Conservation (phyloP, 2,329 filamentous ascomycete genomes). For the Daldinia sp. region DNA sequence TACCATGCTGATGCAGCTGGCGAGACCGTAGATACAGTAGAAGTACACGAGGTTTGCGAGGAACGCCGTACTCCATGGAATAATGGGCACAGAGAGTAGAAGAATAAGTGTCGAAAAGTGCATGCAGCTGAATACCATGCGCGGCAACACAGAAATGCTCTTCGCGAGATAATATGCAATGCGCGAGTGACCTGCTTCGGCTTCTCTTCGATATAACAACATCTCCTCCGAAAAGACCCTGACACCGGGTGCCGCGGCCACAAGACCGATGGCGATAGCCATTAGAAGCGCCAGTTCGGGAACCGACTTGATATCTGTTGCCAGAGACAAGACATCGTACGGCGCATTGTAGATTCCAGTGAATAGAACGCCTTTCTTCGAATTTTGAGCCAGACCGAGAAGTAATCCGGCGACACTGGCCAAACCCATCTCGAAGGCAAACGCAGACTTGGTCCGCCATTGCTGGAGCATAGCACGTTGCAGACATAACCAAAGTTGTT, state of each 20-base stretch:
- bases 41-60: constrained; percentile 63
- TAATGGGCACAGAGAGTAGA: constrained; percentile 58
- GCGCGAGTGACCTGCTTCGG: constrained; percentile 63
- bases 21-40: constrained; percentile 66
- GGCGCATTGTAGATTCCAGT: constrained; percentile 59
- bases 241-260: constrained; percentile 62
- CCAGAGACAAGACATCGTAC: constrained; percentile 60
- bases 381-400: constrained; percentile 61
- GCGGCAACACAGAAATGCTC: constrained; percentile 58
- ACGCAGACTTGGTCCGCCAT: constrained; percentile 58
- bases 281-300: constrained; percentile 62
- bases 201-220: constrained; percentile 62
- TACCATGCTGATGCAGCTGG: constrained; percentile 61
- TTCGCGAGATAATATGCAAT: constrained; percentile 66
- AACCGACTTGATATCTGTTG: constrained; percentile 59
- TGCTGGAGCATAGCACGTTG: constrained; percentile 64
- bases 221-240: constrained; percentile 65
- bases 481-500: constrained; percentile 63
- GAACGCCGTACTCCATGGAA: constrained; percentile 59
- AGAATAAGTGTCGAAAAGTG: constrained; percentile 63
- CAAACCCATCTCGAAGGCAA: constrained; percentile 63
- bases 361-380: constrained; percentile 61
- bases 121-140: constrained; percentile 59
- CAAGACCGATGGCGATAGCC: constrained; percentile 63
- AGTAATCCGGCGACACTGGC: constrained; percentile 61